Evolutionary conservation across 2,329 filamentous ascomycete species (phyloP), one percentile per base, ranked within the genome.

Genomic region (Colletotrichum cereale): DNA sequence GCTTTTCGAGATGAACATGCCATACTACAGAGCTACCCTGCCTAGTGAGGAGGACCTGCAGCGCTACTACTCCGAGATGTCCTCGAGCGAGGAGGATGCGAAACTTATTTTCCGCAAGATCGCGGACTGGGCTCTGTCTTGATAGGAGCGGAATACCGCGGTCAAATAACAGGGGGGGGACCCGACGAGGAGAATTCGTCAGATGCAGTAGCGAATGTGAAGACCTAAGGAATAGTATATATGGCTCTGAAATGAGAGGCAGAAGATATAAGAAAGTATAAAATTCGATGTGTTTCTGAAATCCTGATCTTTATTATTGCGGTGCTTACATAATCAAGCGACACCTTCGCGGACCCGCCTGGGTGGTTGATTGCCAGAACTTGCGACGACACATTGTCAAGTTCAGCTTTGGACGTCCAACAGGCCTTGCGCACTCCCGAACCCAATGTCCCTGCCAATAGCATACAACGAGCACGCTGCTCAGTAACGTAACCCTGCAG

Each of bases 21-120:
- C 29, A 11, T 71, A 71, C 24, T 71, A 71, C 57, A 53, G 64
- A 24, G 58, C 67, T 21, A 63, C 65, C 21, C 29, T 71, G 29
- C 57, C 57, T 8, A 68, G 65, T 24, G 58, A 58, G 24, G 68
- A 63, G 18, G 58, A 63, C 21, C 65, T 68, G 14, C 58, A 63
- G 34, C 65, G 65, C 31, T 71, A 71, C 31, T 71, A 62, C 55
- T 26, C 52, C 3, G 58, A 67, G 58, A 71, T 71, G 68, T 44
- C 58, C 6, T 50, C 52, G n/a, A 71, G 68, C 16, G 36, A 36
- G 29, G 58, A 64, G 14, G 68, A 68, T 18, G 42, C 65, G 26
- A 40, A 55, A 57, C 24, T 63, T 4, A 63, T 71, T 2, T 68
- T 71, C 29, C 38, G 42, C 1, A 71, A 31, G 58, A 26, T 71